Conservation (phyloP, 83 land plant genomes). For the Picea abies region DNA sequence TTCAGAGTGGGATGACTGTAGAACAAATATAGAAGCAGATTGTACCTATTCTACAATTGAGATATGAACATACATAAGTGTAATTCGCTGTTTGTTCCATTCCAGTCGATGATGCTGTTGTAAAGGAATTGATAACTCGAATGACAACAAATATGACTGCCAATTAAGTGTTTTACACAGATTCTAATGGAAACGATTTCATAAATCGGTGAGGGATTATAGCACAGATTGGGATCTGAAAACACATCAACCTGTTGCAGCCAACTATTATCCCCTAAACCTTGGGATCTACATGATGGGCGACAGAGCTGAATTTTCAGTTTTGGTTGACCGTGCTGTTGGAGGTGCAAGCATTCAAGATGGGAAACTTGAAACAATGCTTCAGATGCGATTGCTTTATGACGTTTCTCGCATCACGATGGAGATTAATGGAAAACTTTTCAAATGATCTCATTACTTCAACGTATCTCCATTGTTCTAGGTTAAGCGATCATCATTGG, state of each 20-base stretch:
- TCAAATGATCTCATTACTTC: no score
- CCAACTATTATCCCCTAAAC: slow-evolving; percentile 26
- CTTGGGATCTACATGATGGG: slow-evolving; percentile 79
- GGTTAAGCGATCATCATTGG: no score
- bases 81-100: slow-evolving; percentile 67
- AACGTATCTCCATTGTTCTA: no score
- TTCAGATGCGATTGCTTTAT: slow-evolving; percentile 48
- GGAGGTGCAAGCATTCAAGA: slow-evolving; percentile 85
- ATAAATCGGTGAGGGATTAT: slow-evolving; percentile 65
- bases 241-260: no score
- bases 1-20: no score
- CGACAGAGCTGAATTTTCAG: slow-evolving; percentile 64
- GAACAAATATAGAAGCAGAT: no score
- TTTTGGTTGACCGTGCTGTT: slow-evolving; percentile 83
- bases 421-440: no score
- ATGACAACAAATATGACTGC: slow-evolving; percentile 71
- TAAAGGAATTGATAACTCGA: slow-evolving; percentile 82
- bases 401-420: no score
- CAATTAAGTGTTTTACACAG: slow-evolving; percentile 79
- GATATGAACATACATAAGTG: no score
- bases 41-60: no score
- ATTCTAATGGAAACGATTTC: slow-evolving; percentile 94
- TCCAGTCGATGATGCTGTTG: slow-evolving; percentile 78
- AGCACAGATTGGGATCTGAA: no score
- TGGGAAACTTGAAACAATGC: slow-evolving; percentile 87